Evolutionary conservation across 768 basidiomycete genomes (phyloP).

Genomic region (Amanita muscaria): DNA sequence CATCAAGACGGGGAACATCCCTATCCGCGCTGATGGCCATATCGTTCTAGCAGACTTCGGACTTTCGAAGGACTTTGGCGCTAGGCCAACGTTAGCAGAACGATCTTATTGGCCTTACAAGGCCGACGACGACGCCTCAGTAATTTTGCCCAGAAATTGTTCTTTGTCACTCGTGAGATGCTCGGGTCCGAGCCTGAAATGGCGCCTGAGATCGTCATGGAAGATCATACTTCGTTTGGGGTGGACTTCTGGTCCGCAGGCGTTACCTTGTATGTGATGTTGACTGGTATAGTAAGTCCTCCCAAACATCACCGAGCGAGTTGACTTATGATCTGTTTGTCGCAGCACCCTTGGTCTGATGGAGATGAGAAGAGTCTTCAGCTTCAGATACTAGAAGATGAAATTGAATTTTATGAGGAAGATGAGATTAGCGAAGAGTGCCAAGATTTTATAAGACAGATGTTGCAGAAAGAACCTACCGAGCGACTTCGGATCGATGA

Average conservation of each 20-base stretch:
- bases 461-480: slow-evolving; percentile 21
- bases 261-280: slow-evolving; percentile 62
- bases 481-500: slow-evolving; percentile 18
- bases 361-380: slow-evolving; percentile 12
- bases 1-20: slow-evolving; percentile 25
- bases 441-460: slow-evolving; percentile 21
- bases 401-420: slow-evolving; percentile 13
- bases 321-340: not conserved
- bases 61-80: slow-evolving; percentile 21
- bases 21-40: slow-evolving; percentile 23
- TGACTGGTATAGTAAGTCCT: slow-evolving; percentile 42
- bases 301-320: not conserved
- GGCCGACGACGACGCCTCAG: slow-evolving; percentile 15
- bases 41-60: slow-evolving; percentile 26
- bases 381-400: slow-evolving; percentile 13
- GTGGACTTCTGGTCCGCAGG: slow-evolving; percentile 76
- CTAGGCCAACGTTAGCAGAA: slow-evolving; percentile 18
- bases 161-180: slow-evolving; percentile 18
- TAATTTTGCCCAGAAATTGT: slow-evolving; percentile 15
- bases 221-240: slow-evolving; percentile 21
- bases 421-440: slow-evolving; percentile 21
- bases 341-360: slow-evolving; percentile 10
- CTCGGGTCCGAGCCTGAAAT: slow-evolving; percentile 25
- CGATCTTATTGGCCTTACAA: slow-evolving; percentile 23
- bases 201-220: slow-evolving; percentile 23